These are phyloP conservation scores for Arachnomyces sp. DNA, from an alignment of 2,329 filamentous ascomycete genomes.

Conservation along the genomic window DNA sequence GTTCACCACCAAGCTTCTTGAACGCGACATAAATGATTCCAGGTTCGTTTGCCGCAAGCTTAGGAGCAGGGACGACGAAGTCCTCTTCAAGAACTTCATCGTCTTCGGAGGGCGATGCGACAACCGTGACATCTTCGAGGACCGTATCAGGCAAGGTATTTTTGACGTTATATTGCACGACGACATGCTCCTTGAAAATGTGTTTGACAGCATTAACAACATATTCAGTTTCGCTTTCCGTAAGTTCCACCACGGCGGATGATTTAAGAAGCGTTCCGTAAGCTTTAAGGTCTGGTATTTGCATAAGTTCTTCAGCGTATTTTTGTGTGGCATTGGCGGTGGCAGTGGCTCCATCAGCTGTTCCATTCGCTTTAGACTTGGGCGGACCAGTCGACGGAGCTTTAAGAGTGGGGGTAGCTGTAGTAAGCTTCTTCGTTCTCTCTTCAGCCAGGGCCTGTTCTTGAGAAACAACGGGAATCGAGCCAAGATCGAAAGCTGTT, in stretches of 20 bases:
- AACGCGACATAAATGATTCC: constrained; percentile 95
- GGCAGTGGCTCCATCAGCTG: constrained; percentile 67
- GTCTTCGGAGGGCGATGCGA: constrained; percentile 71
- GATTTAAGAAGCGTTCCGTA: constrained; percentile 92
- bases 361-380: constrained; percentile 60
- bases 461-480: constrained; percentile 85
- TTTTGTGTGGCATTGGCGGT: constrained; percentile 77
- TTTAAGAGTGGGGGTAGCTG: constrained; percentile 86
- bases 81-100: constrained; percentile 73
- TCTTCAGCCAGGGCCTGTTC: constrained; percentile 96
- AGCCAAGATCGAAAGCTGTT: constrained; percentile 79
- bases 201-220: constrained; percentile 92
- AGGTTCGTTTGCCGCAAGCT: constrained; percentile 74
- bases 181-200: constrained; percentile 93
- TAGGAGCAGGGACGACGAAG: constrained; percentile 84
- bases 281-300: constrained; percentile 82
- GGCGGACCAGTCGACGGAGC: constrained; percentile 73
- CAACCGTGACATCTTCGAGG: constrained; percentile 78
- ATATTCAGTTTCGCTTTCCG: constrained; percentile 95
- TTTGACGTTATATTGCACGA: constrained; percentile 94
- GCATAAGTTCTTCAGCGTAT: constrained; percentile 78
- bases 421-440: constrained; percentile 92
- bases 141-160: constrained; percentile 91
- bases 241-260: constrained; percentile 76
- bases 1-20: constrained; percentile 70